Percentiles rank a stretch among this genome's conserved stretches.
These are phyloP conservation scores for Colletotrichum australisinense DNA, from an alignment of 2,329 filamentous ascomycete species.

Conservation along the genomic window DNA sequence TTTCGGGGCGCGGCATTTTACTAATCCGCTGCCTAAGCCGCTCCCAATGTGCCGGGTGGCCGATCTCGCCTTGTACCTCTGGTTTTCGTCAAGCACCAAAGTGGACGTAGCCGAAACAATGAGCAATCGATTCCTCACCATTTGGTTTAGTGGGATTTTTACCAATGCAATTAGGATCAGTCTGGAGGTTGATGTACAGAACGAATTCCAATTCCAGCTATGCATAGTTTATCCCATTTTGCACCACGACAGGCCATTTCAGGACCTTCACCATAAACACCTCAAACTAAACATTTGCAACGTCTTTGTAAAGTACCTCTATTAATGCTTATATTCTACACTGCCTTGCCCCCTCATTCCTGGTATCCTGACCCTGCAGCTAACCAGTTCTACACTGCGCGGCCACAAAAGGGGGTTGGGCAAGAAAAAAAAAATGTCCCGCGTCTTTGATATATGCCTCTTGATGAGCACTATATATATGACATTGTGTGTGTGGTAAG, in stretches of 20 bases:
- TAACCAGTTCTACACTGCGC: neutral
- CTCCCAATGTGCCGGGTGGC: neutral
- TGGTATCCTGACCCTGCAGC: slow-evolving; percentile 9
- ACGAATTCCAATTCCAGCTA: neutral
- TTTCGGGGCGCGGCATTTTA: slow-evolving; percentile 31
- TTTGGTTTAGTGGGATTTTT: too few relatives aligned
- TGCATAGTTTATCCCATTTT: neutral
- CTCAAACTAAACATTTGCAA: neutral
- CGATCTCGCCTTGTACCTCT: slow-evolving; percentile 6
- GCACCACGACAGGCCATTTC: neutral
- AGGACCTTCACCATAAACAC: neutral
- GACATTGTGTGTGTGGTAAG: neutral
- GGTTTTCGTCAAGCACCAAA: slow-evolving; percentile 14
- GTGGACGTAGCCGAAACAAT: too few relatives aligned
- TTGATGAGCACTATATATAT: neutral
- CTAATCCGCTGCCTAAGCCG: slow-evolving; percentile 24
- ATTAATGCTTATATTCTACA: slow-evolving; percentile 33
- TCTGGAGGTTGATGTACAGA: neutral
- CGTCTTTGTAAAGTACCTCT: slow-evolving; percentile 18
- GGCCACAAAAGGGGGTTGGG: neutral
- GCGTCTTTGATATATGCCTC: neutral
- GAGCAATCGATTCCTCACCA: too few relatives aligned
- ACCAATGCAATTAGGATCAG: too few relatives aligned
- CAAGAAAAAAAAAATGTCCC: neutral
- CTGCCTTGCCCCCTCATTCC: neutral